Evolutionary conservation across 2,329 filamentous ascomycete genomes (phyloP).

Genomic region (Neofusicoccum sp.): DNA sequence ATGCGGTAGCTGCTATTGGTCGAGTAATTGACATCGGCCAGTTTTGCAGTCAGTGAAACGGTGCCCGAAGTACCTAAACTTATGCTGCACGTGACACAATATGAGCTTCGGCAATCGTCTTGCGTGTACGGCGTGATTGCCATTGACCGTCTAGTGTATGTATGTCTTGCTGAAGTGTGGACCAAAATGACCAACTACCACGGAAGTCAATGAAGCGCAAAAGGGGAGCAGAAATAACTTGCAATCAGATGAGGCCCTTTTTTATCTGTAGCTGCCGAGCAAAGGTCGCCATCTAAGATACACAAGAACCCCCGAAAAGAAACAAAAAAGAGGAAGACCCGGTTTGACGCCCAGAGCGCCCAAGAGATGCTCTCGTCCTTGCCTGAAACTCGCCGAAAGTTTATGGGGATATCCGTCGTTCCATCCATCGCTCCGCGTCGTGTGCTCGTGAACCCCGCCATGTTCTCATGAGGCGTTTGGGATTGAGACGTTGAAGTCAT

Average conservation of each 20-base stretch:
- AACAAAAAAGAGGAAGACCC: slow-evolving; percentile 6
- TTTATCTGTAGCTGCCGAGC: slow-evolving; percentile 8
- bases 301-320: neutral
- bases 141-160: slow-evolving; percentile 1
- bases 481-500: neutral
- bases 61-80: neutral
- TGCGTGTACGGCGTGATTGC: neutral
- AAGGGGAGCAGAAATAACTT: neutral
- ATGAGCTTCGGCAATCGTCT: neutral
- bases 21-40: neutral
- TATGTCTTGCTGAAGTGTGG: neutral
- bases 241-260: neutral
- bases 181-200: neutral
- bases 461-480: neutral
- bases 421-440: slow-evolving; percentile 10
- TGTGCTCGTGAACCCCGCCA: slow-evolving; percentile 12
- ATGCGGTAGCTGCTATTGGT: neutral
- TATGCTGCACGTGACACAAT: neutral
- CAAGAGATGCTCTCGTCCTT: slow-evolving; percentile 11
- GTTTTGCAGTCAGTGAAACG: neutral
- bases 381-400: slow-evolving; percentile 9
- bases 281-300: slow-evolving; percentile 16
- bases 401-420: slow-evolving; percentile 10
- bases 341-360: slow-evolving; percentile 15
- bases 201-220: slow-evolving; percentile 2